Base-by-base conservation (phyloP, 352 stramenopile genomes). In the Globisporangium parvum region DNA sequence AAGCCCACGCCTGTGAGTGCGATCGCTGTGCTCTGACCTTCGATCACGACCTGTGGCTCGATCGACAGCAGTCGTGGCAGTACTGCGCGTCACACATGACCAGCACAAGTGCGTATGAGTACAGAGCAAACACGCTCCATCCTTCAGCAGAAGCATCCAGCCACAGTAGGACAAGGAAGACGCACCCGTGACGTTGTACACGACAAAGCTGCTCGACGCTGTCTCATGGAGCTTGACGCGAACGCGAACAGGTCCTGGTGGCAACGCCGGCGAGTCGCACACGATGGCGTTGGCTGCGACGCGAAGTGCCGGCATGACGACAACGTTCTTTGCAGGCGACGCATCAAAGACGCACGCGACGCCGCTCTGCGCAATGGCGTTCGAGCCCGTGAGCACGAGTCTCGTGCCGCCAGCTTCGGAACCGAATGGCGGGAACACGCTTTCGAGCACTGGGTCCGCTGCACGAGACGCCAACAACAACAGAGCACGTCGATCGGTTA, bases 341-440 rank as follows among this genome's bases (percentile, higher is more conserved):
- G 47, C 28, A 23, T 61, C 47, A 23, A 61, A 61, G 6, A 61
- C 24, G n/a, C 55, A 61, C 14, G 42, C 21, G 40, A 51, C 55
- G n/a, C 37, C 39, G 8, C 47, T 37, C 15, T 44, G 40, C 17
- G 55, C 47, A 26, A 61, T 61, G n/a, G 4, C 24, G 47, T 53
- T 61, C 18, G 46, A 18, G 17, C 55, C 47, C 9, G 15, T 14
- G 23, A 61, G 18, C 21, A 61, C 21, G 18, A 61, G 39, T 23
- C 55, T 26, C 0, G 48, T 42, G 23, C 41, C 35, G 4, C 47
- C 47, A 17, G 24, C 18, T 26, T 61, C 47, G 15, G 47, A 55
- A 5, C 55, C 55, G 40, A 55, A 39, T 6, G 55, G 55, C 10
- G 55, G 55, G 40, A 51, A 51, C 21, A 61, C 48, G 12, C 28